Evolutionary conservation across 148 eudicot species (phyloP), one percentile per base, ranked within the genome.

Genomic region (Rhododendron kiyosumense): DNA sequence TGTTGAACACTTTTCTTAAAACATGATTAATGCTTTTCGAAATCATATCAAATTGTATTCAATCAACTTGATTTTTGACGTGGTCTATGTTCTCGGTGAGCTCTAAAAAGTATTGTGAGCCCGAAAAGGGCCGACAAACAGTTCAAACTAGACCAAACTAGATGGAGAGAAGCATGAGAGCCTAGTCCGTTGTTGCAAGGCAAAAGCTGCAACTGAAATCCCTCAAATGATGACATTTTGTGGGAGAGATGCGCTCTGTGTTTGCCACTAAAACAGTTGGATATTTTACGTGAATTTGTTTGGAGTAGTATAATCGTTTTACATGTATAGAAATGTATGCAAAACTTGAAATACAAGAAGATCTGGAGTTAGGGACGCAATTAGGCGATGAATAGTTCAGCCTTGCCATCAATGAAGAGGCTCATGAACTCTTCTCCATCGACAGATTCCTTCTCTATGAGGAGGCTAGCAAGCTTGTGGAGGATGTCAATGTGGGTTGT

Each of bases 401-500:
- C 99, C 91, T 97, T 87, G 88, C 99, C 99, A 90, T 97, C 99
- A 49, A 97, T 97, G 94, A 97, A 97, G 69, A 97, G 95, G 92
- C 99, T 97, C 99, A 97, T 95, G 88, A 97, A 97, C 88, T 95
- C 99, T 89, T 97, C 99, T 0, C 99, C 99, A 80, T 97, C 99
- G 15, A 97, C 98, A 11, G 94, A 93, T 89, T 97, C 99, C 90
- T 97, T 95, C 91, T 97, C 98, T 28, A 97, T 95, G 32, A 95
- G 96, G 54, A 97, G 92, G 86, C 92, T 93, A 41, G 99, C 98
- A 49, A 97, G 96, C 88, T 93, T 94, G 92, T 97, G 99, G 83
- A 97, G 95, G 82, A 97, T 97, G 91, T 97, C 99, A 20, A 93
- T 93, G 83, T 97, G 99, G 49, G 98, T 94, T 67, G 90, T 95